Base-by-base conservation (phyloP, 768 basidiomycete genomes). In the Mycena chlorophos region DNA sequence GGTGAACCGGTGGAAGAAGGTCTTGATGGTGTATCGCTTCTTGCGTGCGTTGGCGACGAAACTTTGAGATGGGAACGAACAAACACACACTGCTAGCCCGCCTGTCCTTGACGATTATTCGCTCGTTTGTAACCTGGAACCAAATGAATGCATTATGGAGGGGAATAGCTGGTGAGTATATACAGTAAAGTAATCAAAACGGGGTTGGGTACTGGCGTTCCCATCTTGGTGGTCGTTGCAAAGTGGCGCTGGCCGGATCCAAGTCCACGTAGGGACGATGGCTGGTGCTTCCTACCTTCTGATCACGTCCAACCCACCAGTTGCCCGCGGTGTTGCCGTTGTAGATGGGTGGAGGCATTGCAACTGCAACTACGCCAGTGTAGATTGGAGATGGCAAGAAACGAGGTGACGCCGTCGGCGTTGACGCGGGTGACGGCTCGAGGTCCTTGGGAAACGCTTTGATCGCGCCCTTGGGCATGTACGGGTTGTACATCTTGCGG, bases 391-490 rank as follows among this genome's bases (percentile, higher is more conserved):
- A 52, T 3, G 28, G 26, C 38, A 46, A 23, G 45, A 22, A 37
- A 13, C n/a, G 54, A 37, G 37, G 42, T 26, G 54, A 25, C 27
- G 49, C 43, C 12, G 52, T 20, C 16, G 34, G 31, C n/a, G 45
- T 30, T 29, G 37, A 31, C 16, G n/a, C 28, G 27, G 39, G 52
- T 42, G 49, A 30, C 26, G 59, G 42, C 16, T 16, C 26, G n/a
- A 56, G 5, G 55, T 27, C 40, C 25, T 38, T 4, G 29, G 58
- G 56, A 49, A 56, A 59, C 14, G 57, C 49, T 34, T 31, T 37
- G 26, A 59, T 52, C 27, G 54, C 23, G 52, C 58, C 61, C 14
- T 54, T 42, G 43, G 57, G 55, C 49, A 56, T 52, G 52, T 54
- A 55, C 8, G 25, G 52, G 26, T 51, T 55, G 38, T 62, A 59